Conservation (phyloP, 177 flowering plant genomes). For the Tripterygium wilfordii region DNA sequence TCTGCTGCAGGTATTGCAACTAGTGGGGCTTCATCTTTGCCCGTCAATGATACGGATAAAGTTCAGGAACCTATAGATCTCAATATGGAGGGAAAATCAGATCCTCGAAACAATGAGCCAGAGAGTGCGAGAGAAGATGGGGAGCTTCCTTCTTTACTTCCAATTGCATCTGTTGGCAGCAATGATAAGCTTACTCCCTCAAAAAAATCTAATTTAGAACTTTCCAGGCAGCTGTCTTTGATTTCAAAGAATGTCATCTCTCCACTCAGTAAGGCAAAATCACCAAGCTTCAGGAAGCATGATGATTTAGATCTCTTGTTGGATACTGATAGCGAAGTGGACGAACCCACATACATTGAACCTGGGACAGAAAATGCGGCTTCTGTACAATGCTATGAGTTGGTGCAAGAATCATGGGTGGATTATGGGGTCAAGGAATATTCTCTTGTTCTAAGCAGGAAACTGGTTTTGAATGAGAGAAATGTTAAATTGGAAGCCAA, state of each 20-base stretch:
- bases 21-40: constrained; percentile 28
- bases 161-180: constrained; percentile 23
- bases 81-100: constrained; percentile 36
- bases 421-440: constrained; percentile 62
- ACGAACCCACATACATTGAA: constrained; percentile 42
- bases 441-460: constrained; percentile 47
- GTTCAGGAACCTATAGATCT: constrained; percentile 31
- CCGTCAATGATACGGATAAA: constrained; percentile 36
- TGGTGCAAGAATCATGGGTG: constrained; percentile 49
- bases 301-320: constrained; percentile 65
- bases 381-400: constrained; percentile 11
- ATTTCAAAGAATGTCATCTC: constrained; percentile 60
- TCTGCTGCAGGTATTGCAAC: constrained; percentile 26
- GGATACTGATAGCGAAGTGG: constrained; percentile 72
- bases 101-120: constrained; percentile 46
- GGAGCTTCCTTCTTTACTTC: constrained; percentile 73
- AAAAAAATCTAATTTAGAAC: constrained; percentile 43
- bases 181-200: constrained; percentile 25
- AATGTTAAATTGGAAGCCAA: constrained; percentile 62
- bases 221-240: constrained; percentile 50
- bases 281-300: constrained; percentile 55
- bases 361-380: constrained; percentile 32
- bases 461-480: constrained; percentile 25
- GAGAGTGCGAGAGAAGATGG: constrained; percentile 89
- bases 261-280: constrained; percentile 39